These are phyloP conservation scores for Hyaloperonospora arabidopsidis DNA, from an alignment of 352 stramenopile species.

Conservation along the genomic window DNA sequence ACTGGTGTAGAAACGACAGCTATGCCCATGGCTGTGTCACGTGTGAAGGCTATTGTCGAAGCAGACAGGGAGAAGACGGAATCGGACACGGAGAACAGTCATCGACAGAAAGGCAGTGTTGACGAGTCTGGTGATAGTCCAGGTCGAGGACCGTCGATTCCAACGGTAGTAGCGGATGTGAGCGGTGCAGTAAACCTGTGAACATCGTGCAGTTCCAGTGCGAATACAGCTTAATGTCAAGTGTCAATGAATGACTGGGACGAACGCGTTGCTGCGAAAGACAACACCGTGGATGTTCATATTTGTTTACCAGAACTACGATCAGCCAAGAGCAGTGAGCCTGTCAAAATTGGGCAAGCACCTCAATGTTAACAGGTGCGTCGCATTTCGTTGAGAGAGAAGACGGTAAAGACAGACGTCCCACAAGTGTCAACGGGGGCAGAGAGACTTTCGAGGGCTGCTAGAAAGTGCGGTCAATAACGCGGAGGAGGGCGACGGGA, in stretches of 20 bases:
- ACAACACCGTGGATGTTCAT: conserved; percentile 21
- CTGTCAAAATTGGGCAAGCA: too few relatives aligned
- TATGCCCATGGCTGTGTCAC: conserved; percentile 3
- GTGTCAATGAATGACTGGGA: neutral
- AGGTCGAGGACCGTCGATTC: conserved; percentile 17
- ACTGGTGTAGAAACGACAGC: conserved; percentile 5
- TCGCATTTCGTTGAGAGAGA: conserved; percentile 10
- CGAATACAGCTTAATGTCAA: neutral
- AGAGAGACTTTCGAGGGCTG: conserved; percentile 8
- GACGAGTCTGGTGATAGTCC: conserved; percentile 11
- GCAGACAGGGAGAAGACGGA: conserved; percentile 1
- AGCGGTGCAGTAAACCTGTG: conserved; percentile 26
- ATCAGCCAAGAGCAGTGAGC: neutral
- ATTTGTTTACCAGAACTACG: conserved; percentile 26
- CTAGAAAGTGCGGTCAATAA: conserved; percentile 20
- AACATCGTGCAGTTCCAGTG: neutral
- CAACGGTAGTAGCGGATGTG: conserved; percentile 27
- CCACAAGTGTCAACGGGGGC: conserved; percentile 5
- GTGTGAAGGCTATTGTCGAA: conserved; percentile 9
- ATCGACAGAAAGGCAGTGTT: conserved; percentile 13
- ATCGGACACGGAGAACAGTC: conserved; percentile 1
- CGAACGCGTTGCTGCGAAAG: neutral
- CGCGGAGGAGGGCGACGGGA: conserved; percentile 26
- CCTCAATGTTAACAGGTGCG: neutral
- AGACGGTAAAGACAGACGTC: conserved; percentile 1